Evolutionary conservation across 2,329 filamentous ascomycete genomes (phyloP).

Genomic region (Penicillium sclerotiorum): DNA sequence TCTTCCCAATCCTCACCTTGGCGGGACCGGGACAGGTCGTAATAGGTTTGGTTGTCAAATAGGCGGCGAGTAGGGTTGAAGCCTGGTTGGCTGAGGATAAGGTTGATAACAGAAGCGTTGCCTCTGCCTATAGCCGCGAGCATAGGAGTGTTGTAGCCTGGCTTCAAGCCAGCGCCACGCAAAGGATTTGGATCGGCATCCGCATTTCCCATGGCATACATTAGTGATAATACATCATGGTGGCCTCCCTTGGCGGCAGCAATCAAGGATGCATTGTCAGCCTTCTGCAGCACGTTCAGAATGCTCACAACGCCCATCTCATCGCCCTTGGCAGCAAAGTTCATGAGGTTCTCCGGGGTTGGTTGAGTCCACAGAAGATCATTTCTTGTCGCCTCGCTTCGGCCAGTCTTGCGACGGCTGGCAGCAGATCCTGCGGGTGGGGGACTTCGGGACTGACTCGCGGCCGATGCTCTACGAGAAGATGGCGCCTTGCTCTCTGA

Average conservation of each 20-base stretch:
- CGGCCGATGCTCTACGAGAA: conserved; percentile 47
- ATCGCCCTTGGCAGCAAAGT: conserved; percentile 54
- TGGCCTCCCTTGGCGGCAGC: conserved; percentile 91
- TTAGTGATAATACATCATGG: conserved; percentile 78
- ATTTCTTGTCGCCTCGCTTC: conserved; percentile 54
- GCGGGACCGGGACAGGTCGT: conserved; percentile 79
- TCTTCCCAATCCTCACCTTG: conserved; percentile 88
- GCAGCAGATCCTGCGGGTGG: conserved; percentile 35
- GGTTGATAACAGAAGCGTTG: conserved; percentile 79
- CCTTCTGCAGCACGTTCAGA: conserved; percentile 55
- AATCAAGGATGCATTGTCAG: conserved; percentile 83
- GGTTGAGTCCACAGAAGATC: conserved; percentile 54
- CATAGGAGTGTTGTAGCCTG: conserved; percentile 86
- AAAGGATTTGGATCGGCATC: conserved; percentile 72
- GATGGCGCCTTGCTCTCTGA: conserved; percentile 39
- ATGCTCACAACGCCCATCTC: conserved; percentile 53
- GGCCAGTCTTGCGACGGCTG: conserved; percentile 47
- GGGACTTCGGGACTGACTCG: conserved; percentile 48
- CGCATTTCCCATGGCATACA: conserved; percentile 68
- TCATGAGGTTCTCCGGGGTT: conserved; percentile 52
- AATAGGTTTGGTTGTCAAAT: conserved; percentile 78
- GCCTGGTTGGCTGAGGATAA: conserved; percentile 73
- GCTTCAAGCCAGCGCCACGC: conserved; percentile 51
- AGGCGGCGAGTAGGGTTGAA: conserved; percentile 81
- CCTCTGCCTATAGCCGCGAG: conserved; percentile 88